A percentile compares a stretch with the other conserved stretches of the same genome.
Conservation (phyloP, 2,329 filamentous ascomycete species). For the Exutisphaerella laricina region DNA sequence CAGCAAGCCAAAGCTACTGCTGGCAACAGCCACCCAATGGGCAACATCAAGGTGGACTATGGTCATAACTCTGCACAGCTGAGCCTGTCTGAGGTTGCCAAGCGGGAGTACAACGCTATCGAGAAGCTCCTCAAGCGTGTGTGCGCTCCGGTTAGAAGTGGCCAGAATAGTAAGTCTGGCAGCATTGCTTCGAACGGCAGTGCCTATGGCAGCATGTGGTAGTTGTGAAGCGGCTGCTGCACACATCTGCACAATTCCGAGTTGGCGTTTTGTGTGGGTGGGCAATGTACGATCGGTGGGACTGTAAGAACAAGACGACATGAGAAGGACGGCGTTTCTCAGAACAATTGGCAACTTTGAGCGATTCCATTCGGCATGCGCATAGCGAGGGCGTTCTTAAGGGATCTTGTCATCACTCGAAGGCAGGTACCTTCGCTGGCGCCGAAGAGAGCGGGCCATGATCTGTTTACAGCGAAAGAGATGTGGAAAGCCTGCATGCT, state of each 20-base stretch:
- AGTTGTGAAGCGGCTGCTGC: too few species aligned
- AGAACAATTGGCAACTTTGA: neutral
- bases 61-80: conserved; percentile 12
- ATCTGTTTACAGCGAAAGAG: neutral
- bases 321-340: neutral
- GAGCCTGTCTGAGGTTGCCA: conserved; percentile 23
- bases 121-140: conserved; percentile 20
- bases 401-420: neutral
- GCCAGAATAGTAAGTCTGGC: neutral
- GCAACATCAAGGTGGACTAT: conserved; percentile 27
- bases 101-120: conserved; percentile 25
- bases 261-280: too few species aligned
- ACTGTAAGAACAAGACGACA: too few species aligned
- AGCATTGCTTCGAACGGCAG: neutral
- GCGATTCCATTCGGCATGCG: neutral
- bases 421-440: neutral
- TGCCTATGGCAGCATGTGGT: neutral
- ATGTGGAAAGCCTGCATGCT: conserved; percentile 3
- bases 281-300: too few species aligned
- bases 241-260: too few species aligned
- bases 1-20: conserved; percentile 15
- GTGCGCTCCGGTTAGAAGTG: neutral
- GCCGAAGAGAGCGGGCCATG: neutral
- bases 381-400: neutral
- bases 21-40: conserved; percentile 22